A percentile compares a stretch with the other conserved stretches of the same genome.
Evolutionary conservation across 2,329 filamentous ascomycete genomes (phyloP).

Genomic region (Pezicula radicicola): DNA sequence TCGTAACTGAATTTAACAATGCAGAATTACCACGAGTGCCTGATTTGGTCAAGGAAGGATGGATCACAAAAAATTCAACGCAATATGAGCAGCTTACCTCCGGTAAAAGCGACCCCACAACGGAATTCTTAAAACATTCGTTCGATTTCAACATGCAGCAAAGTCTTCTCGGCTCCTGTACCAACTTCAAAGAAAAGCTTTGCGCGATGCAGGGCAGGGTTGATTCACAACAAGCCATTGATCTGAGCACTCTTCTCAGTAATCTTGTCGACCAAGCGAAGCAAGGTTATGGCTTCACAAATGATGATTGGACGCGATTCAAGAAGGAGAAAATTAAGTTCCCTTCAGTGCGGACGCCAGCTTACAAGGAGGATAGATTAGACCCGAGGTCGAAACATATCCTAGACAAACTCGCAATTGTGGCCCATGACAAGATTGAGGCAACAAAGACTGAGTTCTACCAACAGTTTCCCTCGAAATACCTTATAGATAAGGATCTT

Average conservation of each 20-base stretch:
- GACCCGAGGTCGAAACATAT: constrained; percentile 41
- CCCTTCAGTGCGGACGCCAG: constrained; percentile 31
- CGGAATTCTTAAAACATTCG: constrained; percentile 46
- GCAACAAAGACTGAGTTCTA: constrained; percentile 27
- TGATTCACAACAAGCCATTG: constrained; percentile 37
- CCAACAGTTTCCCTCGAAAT: constrained; percentile 6
- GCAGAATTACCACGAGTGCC: constrained; percentile 43
- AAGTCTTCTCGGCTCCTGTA: constrained; percentile 60
- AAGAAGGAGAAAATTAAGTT: constrained; percentile 5
- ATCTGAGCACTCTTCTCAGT: constrained; percentile 49
- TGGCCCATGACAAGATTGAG: constrained; percentile 40
- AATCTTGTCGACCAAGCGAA: constrained; percentile 56
- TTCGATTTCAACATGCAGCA: constrained; percentile 57
- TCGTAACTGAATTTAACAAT: constrained; percentile 67
- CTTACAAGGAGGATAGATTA: constrained; percentile 40
- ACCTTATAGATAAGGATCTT: constrained; percentile 21
- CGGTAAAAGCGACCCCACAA: constrained; percentile 6
- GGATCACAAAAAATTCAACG: constrained; percentile 45
- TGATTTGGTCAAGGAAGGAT: constrained; percentile 44
- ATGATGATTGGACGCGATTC: constrained; percentile 38
- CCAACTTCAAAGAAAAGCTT: constrained; percentile 58
- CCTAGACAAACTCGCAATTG: constrained; percentile 61
- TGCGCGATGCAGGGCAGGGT: constrained; percentile 58
- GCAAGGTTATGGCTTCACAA: constrained; percentile 48
- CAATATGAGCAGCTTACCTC: constrained; percentile 28